Evolutionary conservation across 441 rosid species (phyloP), one percentile per base, ranked within the genome.

Genomic region (Populus trichocarpa): DNA sequence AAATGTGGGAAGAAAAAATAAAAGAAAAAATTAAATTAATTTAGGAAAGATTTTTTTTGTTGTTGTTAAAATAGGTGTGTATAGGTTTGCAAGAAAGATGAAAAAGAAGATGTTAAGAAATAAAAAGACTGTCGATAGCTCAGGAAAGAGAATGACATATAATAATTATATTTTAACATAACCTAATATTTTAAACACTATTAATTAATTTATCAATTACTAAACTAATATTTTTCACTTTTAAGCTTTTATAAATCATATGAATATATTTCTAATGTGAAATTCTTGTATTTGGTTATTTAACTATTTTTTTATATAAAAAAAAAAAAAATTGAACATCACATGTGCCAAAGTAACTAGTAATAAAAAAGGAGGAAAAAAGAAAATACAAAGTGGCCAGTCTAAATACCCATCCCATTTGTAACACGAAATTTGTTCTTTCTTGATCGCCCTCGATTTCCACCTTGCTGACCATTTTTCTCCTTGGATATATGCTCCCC

Each of bases 391-490:
- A 35, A 9, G n/a, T 22, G 36, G 69, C 26, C 35, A 8, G 59
- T 53, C 59, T 10, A 35, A 20, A 77, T 85, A 86, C 86, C 91
- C 23, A 65, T 72, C 53, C 92, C 90, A 18, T 82, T 91, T 71
- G 79, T 69, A 12, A 88, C 84, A 16, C 86, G 90, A 71, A 87
- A 78, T 77, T 86, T 90, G 67, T 82, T 89, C 82, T 86, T 88
- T 80, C 90, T 89, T 42, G 85, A 67, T 46, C 88, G 87, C 66
- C 93, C 97, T 26, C 81, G 81, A 74, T 85, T 89, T 75, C 85
- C 84, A 77, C 71, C 83, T 79, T 77, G 86, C 69, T 86, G 90
- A 75, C 88, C 98, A 77, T 86, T 89, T 84, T 87, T 93, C 66
- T 89, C 94, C 84, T 85, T 92, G n/a, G 85, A 71, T 69, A 70